Evolutionary conservation across 73 alveolate genomes (phyloP).

Genomic region (Tetrahymena thermophila): DNA sequence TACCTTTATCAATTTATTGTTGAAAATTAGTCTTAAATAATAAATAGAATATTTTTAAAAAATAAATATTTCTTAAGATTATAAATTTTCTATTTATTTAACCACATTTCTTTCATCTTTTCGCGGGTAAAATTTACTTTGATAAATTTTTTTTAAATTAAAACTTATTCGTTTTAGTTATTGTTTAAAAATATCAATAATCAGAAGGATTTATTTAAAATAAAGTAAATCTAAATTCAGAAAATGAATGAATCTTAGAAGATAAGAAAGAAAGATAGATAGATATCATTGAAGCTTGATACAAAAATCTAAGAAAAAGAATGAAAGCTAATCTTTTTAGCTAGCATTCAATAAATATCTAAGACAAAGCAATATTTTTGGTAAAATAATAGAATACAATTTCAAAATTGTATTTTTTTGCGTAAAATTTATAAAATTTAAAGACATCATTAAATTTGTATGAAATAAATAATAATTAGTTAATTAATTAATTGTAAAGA

Average conservation of each 20-base stretch:
- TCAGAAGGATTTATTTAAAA: neutral
- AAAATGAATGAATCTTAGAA: neutral
- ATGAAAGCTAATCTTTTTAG: neutral
- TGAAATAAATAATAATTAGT: neutral
- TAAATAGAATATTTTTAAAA: too few species aligned
- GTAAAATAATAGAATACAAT: neutral
- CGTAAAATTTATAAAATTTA: neutral
- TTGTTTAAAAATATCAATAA: neutral
- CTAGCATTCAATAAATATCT: neutral
- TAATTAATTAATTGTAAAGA: too few species aligned
- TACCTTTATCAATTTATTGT: too few species aligned
- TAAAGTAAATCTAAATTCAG: too few species aligned
- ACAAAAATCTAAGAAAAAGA: neutral
- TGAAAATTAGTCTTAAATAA: too few species aligned
- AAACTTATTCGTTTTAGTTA: neutral
- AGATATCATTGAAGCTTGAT: neutral
- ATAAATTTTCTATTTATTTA: too few species aligned
- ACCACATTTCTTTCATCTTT: too few species aligned
- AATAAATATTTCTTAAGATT: too few species aligned
- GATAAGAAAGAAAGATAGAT: neutral
- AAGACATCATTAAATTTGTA: neutral
- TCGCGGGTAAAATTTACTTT: neutral
- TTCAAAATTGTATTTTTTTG: neutral
- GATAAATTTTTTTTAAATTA: too few species aligned
- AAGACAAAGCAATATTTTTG: neutral